Evolutionary conservation across 306 rosid species (phyloP).

Genomic region (Urtica urens): DNA sequence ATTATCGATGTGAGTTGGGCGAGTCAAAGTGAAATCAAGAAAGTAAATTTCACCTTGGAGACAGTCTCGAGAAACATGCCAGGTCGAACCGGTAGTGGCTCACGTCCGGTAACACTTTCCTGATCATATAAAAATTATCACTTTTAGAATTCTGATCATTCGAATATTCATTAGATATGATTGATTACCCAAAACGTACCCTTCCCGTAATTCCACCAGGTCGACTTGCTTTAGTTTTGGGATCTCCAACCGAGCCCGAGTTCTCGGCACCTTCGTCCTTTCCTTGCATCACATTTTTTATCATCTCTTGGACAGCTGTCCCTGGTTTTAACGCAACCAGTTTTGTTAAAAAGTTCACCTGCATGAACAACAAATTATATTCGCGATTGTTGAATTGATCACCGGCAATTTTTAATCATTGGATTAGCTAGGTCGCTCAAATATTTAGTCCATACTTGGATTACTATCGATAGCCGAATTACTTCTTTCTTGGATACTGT

Average conservation of each 20-base stretch:
- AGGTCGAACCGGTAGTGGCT: conserved; percentile 77
- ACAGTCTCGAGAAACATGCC: conserved; percentile 99
- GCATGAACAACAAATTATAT: conserved; percentile 23
- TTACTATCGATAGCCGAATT: too few relatives aligned
- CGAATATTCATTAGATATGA: too few relatives aligned
- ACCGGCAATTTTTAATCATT: too few relatives aligned
- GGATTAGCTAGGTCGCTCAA: too few relatives aligned
- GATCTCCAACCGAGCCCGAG: conserved; percentile 23
- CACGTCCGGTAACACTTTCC: conserved; percentile 58
- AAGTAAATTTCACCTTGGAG: conserved; percentile 53
- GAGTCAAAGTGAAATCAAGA: conserved; percentile 1
- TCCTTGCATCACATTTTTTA: conserved; percentile 86
- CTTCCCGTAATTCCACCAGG: conserved; percentile 56
- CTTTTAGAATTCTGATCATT: too few relatives aligned
- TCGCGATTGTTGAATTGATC: too few relatives aligned
- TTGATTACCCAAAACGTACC: conserved; percentile 43
- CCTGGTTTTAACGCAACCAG: conserved; percentile 90
- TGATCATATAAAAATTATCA: too few relatives aligned
- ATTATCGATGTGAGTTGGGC: conserved; percentile 2
- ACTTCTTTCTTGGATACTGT: too few relatives aligned
- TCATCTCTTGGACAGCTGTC: conserved; percentile 62
- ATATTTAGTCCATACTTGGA: too few relatives aligned
- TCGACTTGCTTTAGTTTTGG: conserved; percentile 13
- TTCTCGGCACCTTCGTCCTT: conserved; percentile 82
- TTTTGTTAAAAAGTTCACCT: conserved; percentile 88